Evolutionary conservation across 305 asterid genomes (phyloP).

Genomic region (Plantago coronopus): DNA sequence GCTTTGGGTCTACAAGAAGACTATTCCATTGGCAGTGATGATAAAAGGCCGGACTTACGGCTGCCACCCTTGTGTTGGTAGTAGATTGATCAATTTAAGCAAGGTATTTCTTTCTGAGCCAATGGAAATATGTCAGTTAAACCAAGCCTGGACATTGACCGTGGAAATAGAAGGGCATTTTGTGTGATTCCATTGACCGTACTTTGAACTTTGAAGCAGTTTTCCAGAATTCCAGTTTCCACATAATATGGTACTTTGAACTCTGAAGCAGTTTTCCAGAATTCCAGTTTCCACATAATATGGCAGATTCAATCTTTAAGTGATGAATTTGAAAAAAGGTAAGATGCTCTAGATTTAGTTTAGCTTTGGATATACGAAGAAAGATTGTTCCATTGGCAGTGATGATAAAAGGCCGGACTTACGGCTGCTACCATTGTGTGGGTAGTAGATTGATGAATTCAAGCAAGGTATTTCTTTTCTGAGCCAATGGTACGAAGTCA

Average conservation of each 20-base stretch:
- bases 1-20: background rate
- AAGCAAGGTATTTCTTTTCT: slow-evolving; percentile 43
- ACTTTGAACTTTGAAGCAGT: too few relatives aligned
- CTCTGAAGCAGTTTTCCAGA: too few relatives aligned
- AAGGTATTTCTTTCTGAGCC: slow-evolving; percentile 65
- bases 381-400: slow-evolving; percentile 42
- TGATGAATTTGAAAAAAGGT: background rate
- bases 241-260: too few relatives aligned
- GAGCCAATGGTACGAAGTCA: slow-evolving; percentile 43
- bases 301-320: background rate
- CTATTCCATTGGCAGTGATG: slow-evolving; percentile 60
- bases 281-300: too few relatives aligned
- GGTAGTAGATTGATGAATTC: slow-evolving; percentile 80
- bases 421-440: slow-evolving; percentile 66
- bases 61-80: slow-evolving; percentile 75
- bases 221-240: too few relatives aligned
- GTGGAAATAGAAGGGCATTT: background rate
- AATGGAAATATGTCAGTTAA: slow-evolving; percentile 25
- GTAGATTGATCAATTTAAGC: slow-evolving; percentile 60
- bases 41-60: slow-evolving; percentile 92
- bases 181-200: too few relatives aligned
- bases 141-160: background rate
- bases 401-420: slow-evolving; percentile 95
- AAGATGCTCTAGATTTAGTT: background rate
- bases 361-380: background rate